Evolutionary conservation across 768 basidiomycete genomes (phyloP), one percentile per base, ranked within the genome.

Genomic region (Tylopilus felleus): DNA sequence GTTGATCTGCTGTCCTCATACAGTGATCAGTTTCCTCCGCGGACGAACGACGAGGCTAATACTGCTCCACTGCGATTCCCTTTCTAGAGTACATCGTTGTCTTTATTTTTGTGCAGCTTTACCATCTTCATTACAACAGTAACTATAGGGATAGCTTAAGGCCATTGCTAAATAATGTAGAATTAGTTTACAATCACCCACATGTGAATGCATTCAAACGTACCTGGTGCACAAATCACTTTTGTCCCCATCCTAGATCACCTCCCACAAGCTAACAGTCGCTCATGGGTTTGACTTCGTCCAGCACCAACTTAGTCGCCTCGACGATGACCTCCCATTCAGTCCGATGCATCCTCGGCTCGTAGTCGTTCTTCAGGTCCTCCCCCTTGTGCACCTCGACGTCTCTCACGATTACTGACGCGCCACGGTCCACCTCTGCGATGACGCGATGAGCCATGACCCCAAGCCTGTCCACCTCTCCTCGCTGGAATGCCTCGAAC

Each of bases 381-480:
- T 98, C 95, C 7, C 82, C 93, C 53, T 83, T 71, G 58, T 73
- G 71, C 49, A 95, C 84, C 60, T 81, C 80, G 2, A 98, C 81
- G 66, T 93, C 84, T 53, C 82, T 75, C 44, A 95, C 88, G 25
- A 98, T 69, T 36, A 99, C 61, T 0, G 96, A 93, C 61, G 91
- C 85, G 0, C 97, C 97, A 8, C 85, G 83, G 72, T 99, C 97
- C 27, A 99, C 94, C 65, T 95, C 90, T 59, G 84, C 86, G 33
- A 98, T 84, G 14, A 98, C 97, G 23, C 86, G 80, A 71, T 99
- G 97, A 0, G 98, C 86, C 96, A 98, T 98, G 1, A 82, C 85
- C 1, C 97, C 95, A 0, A 88, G 84, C 53, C 79, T 77, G 29
- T 76, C 74, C 44, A 95, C 86, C 66, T 95, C 88, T 0, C 92